A percentile compares a stretch with the other conserved stretches of the same genome.
Evolutionary conservation across 495 filamentous ascomycete genomes (phyloP).

Genomic region (Monascus purpureus): DNA sequence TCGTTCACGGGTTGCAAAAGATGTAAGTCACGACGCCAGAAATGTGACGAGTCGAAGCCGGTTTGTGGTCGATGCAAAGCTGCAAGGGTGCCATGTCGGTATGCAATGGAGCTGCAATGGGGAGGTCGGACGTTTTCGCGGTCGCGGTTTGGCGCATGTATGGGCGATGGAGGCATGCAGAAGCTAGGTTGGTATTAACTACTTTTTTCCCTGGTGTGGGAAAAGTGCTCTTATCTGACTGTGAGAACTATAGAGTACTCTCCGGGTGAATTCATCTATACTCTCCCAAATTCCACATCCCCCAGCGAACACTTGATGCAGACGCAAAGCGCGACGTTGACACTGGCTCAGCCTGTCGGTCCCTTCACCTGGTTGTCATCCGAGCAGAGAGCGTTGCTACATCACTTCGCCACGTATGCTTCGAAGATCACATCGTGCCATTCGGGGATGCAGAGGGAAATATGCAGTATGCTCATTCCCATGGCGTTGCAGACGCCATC

Average conservation of each 20-base stretch:
- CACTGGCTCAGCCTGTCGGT: conserved; percentile 21
- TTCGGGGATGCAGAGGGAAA: conserved; percentile 31
- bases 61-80: conserved; percentile 10
- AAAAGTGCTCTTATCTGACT: too few species aligned
- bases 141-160: conserved; percentile 33
- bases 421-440: conserved; percentile 33
- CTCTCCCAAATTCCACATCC: conserved; percentile 15
- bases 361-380: conserved; percentile 27
- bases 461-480: conserved; percentile 32
- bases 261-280: conserved; percentile 34
- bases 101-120: conserved; percentile 28
- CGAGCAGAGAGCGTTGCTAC: conserved; percentile 26
- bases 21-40: conserved; percentile 7
- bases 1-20: conserved; percentile 21
- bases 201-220: background rate
- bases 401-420: conserved; percentile 33
- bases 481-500: conserved; percentile 34
- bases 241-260: conserved; percentile 26
- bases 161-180: conserved; percentile 28
- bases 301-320: background rate
- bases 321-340: conserved; percentile 8
- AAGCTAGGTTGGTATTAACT: conserved; percentile 20
- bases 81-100: conserved; percentile 21
- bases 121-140: conserved; percentile 29
- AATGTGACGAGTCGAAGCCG: conserved; percentile 6